phyloP scores from a whole-genome alignment of 805 yeast genomes.

The Candida ficus region DNA sequence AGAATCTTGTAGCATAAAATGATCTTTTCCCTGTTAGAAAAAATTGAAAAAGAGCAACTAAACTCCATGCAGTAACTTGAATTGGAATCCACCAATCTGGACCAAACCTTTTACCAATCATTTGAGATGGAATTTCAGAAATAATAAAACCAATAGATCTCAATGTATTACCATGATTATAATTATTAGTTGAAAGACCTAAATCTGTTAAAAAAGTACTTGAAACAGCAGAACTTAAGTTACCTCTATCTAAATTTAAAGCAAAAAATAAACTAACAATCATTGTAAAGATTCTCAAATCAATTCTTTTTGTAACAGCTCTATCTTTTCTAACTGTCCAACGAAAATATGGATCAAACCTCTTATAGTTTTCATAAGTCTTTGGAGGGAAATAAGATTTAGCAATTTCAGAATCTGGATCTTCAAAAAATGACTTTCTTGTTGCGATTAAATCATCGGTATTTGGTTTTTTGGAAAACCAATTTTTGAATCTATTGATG shows the following conservation, averaged over 20 bases:
- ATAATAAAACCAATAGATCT: no score
- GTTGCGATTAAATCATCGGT: neutral
- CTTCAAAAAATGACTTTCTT: neutral
- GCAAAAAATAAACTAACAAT: neutral
- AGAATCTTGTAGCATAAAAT: slow-evolving; percentile 41
- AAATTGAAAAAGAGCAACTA: slow-evolving; percentile 49
- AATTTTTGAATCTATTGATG: neutral
- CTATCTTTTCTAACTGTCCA: neutral
- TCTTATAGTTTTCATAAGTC: neutral
- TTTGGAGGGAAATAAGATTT: neutral
- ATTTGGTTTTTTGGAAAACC: neutral
- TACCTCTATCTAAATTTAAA: neutral
- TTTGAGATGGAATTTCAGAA: slow-evolving; percentile 65
- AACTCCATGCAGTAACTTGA: slow-evolving; percentile 52
- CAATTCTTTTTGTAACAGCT: slow-evolving; percentile 1
- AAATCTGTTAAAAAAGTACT: no score
- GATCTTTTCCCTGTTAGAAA: no score
- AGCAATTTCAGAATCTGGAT: neutral
- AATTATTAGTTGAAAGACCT: no score
- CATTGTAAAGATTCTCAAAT: neutral
- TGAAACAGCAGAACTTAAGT: neutral
- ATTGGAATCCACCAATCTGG: slow-evolving; percentile 59
- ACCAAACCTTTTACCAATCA: slow-evolving; percentile 58
- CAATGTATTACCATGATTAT: no score
- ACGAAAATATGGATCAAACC: neutral